Conservation (phyloP, 352 stramenopile genomes). For the Globisporangium emineosum region DNA sequence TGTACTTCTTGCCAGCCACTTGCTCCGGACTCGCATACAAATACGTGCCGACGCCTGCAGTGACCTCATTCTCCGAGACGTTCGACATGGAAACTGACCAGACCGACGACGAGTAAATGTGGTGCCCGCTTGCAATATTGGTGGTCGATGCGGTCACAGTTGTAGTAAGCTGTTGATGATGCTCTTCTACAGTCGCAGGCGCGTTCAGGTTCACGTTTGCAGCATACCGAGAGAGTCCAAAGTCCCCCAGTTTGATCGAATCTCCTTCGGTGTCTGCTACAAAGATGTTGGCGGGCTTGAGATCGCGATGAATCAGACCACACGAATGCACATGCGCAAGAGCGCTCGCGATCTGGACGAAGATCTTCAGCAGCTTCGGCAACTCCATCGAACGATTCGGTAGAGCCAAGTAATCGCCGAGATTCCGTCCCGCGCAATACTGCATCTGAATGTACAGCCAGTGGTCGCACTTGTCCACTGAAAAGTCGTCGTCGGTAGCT, state of each 20-base stretch:
- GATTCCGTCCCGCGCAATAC: conserved; percentile 83
- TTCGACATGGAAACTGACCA: conserved; percentile 60
- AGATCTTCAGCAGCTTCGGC: conserved; percentile 80
- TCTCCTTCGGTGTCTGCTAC: conserved; percentile 81
- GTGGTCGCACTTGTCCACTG: conserved; percentile 69
- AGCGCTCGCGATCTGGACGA: conserved; percentile 87
- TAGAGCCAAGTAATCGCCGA: conserved; percentile 80
- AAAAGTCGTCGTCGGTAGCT: conserved; percentile 41
- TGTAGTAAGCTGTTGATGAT: conserved; percentile 13
- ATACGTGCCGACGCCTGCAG: conserved; percentile 87
- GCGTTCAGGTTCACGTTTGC: conserved; percentile 71
- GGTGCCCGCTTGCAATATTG: conserved; percentile 16
- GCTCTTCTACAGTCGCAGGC: conserved; percentile 33
- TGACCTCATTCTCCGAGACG: conserved; percentile 80
- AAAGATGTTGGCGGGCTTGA: conserved; percentile 93
- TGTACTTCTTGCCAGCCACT: conserved; percentile 89
- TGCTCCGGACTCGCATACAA: conserved; percentile 90
- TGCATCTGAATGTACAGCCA: conserved; percentile 94
- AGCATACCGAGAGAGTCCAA: conserved; percentile 84
- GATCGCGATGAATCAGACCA: conserved; percentile 88
- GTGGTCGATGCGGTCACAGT: conserved; percentile 11
- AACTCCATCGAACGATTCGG: conserved; percentile 71
- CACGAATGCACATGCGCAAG: conserved; percentile 89
- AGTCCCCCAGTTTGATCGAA: conserved; percentile 90
- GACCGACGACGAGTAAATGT: conserved; percentile 42